phyloP scores from a whole-genome alignment of 352 stramenopile genomes.

The Pythium rhizo-oryzae region DNA sequence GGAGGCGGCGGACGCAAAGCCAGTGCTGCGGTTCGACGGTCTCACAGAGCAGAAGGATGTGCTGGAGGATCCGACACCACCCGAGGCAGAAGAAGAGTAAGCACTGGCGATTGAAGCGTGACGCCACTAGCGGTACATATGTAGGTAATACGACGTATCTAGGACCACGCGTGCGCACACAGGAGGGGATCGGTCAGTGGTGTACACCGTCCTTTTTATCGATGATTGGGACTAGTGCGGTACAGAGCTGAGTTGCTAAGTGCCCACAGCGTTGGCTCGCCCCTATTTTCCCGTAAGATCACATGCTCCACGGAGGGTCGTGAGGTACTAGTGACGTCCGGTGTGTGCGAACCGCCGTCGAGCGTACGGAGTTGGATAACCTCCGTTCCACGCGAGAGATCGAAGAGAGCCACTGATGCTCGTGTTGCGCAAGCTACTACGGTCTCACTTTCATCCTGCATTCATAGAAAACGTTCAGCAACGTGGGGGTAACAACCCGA shows the following conservation, averaged over 20 bases:
- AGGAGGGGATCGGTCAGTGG: background rate
- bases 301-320: background rate
- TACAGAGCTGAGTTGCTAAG: background rate
- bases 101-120: too few relatives aligned
- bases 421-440: conserved; percentile 5
- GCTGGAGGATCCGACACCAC: conserved; percentile 76
- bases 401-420: background rate
- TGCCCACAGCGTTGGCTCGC: background rate
- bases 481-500: background rate
- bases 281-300: background rate
- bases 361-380: background rate
- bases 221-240: background rate
- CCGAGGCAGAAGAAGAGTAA: conserved; percentile 50
- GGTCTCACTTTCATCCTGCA: conserved; percentile 20
- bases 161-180: background rate
- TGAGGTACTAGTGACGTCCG: background rate
- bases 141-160: background rate
- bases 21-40: conserved; percentile 54
- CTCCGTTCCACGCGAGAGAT: conserved; percentile 6
- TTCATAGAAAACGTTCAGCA: background rate
- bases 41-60: conserved; percentile 74
- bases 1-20: conserved; percentile 39
- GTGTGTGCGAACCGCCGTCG: background rate
- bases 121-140: background rate
- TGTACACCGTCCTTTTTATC: background rate